phyloP scores from a whole-genome alignment of 2,329 filamentous ascomycete species.

The Penicillium corylophilum region DNA sequence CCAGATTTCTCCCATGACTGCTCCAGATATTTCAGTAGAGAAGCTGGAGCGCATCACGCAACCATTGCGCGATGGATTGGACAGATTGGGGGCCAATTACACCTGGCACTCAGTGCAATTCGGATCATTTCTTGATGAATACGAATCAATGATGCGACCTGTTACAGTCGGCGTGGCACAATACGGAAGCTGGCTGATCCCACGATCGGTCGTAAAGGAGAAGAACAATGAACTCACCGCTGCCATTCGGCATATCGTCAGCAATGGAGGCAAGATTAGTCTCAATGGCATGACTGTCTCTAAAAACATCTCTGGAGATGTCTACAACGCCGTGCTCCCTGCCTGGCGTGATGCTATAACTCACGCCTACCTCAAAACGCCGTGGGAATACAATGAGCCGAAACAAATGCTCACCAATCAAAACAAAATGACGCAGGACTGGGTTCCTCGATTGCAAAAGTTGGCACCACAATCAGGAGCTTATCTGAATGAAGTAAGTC shows the following conservation, averaged over 20 bases:
- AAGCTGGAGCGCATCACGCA: slow-evolving; percentile 1
- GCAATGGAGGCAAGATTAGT: slow-evolving; percentile 1
- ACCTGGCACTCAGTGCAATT: slow-evolving; percentile 2
- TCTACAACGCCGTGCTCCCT: slow-evolving; percentile 6
- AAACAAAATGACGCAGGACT: slow-evolving; percentile 4
- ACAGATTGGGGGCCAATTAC: slow-evolving; percentile 9
- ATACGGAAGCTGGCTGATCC: slow-evolving; percentile 9
- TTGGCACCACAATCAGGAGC: slow-evolving; percentile 6
- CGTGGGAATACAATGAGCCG: slow-evolving; percentile 8
- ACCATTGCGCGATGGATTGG: slow-evolving; percentile 5
- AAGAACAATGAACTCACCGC: slow-evolving; percentile 3
- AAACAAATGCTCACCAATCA: slow-evolving; percentile 1
- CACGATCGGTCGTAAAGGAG: background rate
- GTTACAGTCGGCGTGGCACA: slow-evolving; percentile 2
- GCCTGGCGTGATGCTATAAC: slow-evolving; percentile 4
- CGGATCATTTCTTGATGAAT: slow-evolving; percentile 9
- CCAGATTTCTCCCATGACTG: slow-evolving; percentile 8
- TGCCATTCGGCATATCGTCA: background rate
- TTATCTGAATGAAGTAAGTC: slow-evolving; percentile 7
- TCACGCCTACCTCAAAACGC: slow-evolving; percentile 6
- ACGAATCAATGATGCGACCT: background rate
- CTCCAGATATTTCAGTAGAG: slow-evolving; percentile 1
- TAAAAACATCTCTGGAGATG: slow-evolving; percentile 2
- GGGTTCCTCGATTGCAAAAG: background rate
- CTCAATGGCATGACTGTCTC: slow-evolving; percentile 3